phyloP scores from a whole-genome alignment of 2,329 filamentous ascomycete genomes.

The Cladorrhinum sp. region DNA sequence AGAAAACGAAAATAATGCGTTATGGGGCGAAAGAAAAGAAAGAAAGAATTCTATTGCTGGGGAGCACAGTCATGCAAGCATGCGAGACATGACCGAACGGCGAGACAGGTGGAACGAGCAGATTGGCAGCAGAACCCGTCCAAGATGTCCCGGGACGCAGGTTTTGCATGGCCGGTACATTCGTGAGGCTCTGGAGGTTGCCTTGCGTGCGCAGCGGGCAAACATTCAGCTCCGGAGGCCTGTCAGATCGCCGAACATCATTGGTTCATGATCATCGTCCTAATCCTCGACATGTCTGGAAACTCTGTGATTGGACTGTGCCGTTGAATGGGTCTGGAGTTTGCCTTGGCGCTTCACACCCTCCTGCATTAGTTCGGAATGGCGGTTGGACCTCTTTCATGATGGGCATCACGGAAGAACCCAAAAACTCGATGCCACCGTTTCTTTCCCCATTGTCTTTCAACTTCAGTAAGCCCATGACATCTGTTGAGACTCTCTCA shows the following conservation, averaged over 20 bases:
- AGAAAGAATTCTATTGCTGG: background rate
- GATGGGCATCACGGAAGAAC: background rate
- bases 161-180: background rate
- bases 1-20: background rate
- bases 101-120: background rate
- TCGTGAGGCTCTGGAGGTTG: background rate
- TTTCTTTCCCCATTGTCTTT: background rate
- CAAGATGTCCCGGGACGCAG: background rate
- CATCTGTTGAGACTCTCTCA: background rate
- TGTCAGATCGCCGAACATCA: background rate
- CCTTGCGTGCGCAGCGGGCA: background rate
- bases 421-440: background rate
- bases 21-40: background rate
- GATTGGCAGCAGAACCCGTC: background rate
- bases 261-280: constrained; percentile 7
- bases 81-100: background rate
- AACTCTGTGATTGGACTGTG: background rate
- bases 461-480: background rate
- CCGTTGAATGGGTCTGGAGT: background rate
- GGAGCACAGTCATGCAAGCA: background rate
- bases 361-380: constrained; percentile 1
- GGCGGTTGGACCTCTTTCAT: background rate
- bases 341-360: constrained; percentile 1
- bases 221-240: constrained; percentile 3
- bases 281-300: background rate